A percentile compares a stretch with the other conserved stretches of the same genome.
Conservation (phyloP, 257 asterid species). For the Rubia yunnanensis region DNA sequence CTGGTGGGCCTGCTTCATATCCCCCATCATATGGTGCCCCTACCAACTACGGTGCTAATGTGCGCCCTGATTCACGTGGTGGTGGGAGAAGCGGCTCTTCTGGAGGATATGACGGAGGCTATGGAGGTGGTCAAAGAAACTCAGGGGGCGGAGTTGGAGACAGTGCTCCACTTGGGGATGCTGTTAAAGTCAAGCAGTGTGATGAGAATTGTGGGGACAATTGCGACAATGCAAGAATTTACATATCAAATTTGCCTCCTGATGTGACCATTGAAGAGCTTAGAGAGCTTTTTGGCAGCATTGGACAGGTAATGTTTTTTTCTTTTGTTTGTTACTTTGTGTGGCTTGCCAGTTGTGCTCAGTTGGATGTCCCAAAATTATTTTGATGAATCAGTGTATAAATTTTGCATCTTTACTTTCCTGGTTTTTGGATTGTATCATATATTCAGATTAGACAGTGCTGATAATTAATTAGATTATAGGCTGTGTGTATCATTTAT, state of each 20-base stretch:
- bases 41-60: slow-evolving; percentile 59
- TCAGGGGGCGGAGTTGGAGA: slow-evolving; percentile 43
- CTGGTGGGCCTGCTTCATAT: slow-evolving; percentile 80
- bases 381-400: not conserved
- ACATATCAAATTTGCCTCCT: slow-evolving; percentile 96
- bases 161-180: slow-evolving; percentile 47
- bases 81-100: slow-evolving; percentile 66
- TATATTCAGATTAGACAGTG: not conserved
- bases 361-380: not conserved
- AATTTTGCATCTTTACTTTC: not conserved
- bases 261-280: slow-evolving; percentile 91
- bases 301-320: slow-evolving; percentile 78
- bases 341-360: slow-evolving; percentile 9
- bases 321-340: slow-evolving; percentile 15
- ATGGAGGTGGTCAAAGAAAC: slow-evolving; percentile 58
- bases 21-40: slow-evolving; percentile 95
- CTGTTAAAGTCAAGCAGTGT: slow-evolving; percentile 86
- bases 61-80: slow-evolving; percentile 44
- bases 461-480: not conserved
- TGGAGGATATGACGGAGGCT: slow-evolving; percentile 37
- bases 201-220: slow-evolving; percentile 89
- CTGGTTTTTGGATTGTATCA: not conserved
- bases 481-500: not conserved
- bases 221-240: slow-evolving; percentile 92
- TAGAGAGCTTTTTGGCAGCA: slow-evolving; percentile 93